phyloP scores from a whole-genome alignment of 257 asterid species.

The Gynochthodes officinalis region DNA sequence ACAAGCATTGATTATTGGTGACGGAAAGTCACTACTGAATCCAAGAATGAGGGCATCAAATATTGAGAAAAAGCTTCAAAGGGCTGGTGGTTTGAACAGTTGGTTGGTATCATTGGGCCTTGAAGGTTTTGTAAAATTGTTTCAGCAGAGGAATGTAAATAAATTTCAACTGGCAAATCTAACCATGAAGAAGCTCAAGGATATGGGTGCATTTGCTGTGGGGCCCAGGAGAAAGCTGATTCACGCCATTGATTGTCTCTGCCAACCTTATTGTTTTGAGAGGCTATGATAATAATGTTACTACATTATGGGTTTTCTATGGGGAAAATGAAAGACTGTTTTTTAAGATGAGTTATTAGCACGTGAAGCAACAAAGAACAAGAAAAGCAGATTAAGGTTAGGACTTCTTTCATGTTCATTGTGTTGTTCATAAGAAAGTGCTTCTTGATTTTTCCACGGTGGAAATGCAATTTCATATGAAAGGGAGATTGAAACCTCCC shows the following conservation, averaged over 20 bases:
- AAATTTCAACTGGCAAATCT: conserved; percentile 76
- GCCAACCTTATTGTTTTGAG: conserved; percentile 77
- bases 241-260: conserved; percentile 90
- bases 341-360: too few species aligned
- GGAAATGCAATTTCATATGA: not conserved
- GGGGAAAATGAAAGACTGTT: too few species aligned
- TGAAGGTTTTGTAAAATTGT: conserved; percentile 50
- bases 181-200: conserved; percentile 80
- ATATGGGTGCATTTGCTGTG: conserved; percentile 78
- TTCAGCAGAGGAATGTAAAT: conserved; percentile 46
- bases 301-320: too few species aligned
- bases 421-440: too few species aligned
- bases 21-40: conserved; percentile 33
- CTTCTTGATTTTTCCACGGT: not conserved
- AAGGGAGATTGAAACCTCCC: not conserved
- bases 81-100: conserved; percentile 81
- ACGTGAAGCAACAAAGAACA: not conserved
- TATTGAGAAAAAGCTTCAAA: conserved; percentile 59
- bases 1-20: conserved; percentile 35
- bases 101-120: conserved; percentile 87
- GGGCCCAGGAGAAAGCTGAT: conserved; percentile 93
- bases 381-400: not conserved
- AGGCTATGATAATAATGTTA: conserved; percentile 22
- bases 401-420: not conserved
- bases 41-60: conserved; percentile 56